Conservation (phyloP, 306 rosid species). For the Cyclanthera cordifolia region DNA sequence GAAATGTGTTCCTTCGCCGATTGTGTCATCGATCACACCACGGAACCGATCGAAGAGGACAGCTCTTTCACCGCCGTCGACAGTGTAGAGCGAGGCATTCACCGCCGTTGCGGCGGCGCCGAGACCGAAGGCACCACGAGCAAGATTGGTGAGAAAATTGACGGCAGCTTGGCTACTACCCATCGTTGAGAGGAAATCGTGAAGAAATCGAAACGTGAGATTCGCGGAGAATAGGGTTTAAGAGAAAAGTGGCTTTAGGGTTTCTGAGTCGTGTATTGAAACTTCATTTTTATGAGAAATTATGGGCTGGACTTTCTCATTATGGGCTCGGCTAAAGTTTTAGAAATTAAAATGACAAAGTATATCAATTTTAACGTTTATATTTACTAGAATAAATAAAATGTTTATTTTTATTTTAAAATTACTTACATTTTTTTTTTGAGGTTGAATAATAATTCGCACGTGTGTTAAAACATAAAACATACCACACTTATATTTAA, state of each 20-base stretch:
- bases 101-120: slow-evolving; percentile 43
- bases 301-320: neutral
- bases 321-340: neutral
- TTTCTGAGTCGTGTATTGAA: neutral
- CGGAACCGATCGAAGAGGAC: slow-evolving; percentile 89
- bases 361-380: too few relatives aligned
- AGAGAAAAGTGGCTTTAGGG: neutral
- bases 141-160: slow-evolving; percentile 44
- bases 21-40: slow-evolving; percentile 53
- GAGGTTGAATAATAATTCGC: too few relatives aligned
- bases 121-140: slow-evolving; percentile 62
- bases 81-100: slow-evolving; percentile 67
- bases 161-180: slow-evolving; percentile 70
- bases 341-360: too few relatives aligned
- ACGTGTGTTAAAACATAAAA: too few relatives aligned
- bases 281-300: neutral
- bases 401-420: too few relatives aligned
- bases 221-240: neutral
- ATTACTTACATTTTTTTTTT: too few relatives aligned
- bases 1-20: slow-evolving; percentile 74
- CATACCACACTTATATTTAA: too few relatives aligned
- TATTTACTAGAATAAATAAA: too few relatives aligned
- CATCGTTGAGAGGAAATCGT: slow-evolving; percentile 22
- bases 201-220: neutral
- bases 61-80: slow-evolving; percentile 92